A percentile compares a stretch with the other conserved stretches of the same genome.
These are phyloP conservation scores for Sugiyamaella marilandica DNA, from an alignment of 805 yeast species.

Conservation along the genomic window DNA sequence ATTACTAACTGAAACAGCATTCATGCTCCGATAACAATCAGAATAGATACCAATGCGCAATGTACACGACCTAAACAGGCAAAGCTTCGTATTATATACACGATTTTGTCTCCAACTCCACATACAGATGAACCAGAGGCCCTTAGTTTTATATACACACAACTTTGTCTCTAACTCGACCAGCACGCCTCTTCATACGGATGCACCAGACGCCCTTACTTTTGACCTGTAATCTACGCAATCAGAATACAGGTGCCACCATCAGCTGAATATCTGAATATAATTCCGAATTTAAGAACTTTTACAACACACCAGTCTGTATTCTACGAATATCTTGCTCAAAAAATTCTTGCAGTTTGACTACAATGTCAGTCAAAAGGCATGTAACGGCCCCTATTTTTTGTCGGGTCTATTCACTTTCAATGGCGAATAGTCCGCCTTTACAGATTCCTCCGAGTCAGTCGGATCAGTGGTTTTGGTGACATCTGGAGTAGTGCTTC, in stretches of 20 bases:
- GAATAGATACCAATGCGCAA: too few relatives aligned
- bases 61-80: too few relatives aligned
- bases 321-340: background rate
- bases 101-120: too few relatives aligned
- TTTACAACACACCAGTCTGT: background rate
- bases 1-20: too few relatives aligned
- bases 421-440: constrained; percentile 13
- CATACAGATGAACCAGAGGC: too few relatives aligned
- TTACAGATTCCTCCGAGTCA: constrained; percentile 16
- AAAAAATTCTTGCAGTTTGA: background rate
- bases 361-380: background rate
- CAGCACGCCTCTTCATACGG: too few relatives aligned
- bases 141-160: too few relatives aligned
- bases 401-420: background rate
- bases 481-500: constrained; percentile 1
- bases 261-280: background rate
- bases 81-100: too few relatives aligned
- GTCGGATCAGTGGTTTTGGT: constrained; percentile 8
- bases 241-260: background rate
- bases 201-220: background rate
- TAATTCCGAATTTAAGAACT: background rate
- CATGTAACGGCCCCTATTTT: background rate
- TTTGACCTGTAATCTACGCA: background rate
- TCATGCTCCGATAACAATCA: too few relatives aligned
- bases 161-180: too few relatives aligned